Evolutionary conservation across 202 grass and related monocot species (phyloP), one percentile per base, ranked within the genome.

Genomic region (Digitaria exilis): DNA sequence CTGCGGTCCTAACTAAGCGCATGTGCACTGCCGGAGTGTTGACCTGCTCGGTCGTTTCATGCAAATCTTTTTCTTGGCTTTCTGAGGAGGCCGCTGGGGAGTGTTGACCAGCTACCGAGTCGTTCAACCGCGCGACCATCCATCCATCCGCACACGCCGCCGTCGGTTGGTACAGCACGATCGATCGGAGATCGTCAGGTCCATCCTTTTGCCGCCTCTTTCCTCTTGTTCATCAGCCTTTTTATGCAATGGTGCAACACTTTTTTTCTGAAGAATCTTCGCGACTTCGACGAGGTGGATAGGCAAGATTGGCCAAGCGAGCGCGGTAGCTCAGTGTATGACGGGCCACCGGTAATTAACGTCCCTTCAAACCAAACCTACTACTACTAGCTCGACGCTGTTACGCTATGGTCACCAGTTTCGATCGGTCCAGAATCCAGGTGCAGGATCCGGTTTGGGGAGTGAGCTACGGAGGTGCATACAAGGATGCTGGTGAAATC

Each of bases 191-290:
- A 42, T 77, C 74, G 0, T 15, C n/a, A n/a, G 9, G 9, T 2
- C 42, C 42, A 48, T 13, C 26, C 16, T 13, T 7, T n/a, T n/a
- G n/a, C n/a, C 5, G 0, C 0, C 5, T 2, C 2, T 24, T 37
- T 16, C 2, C 5, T 2, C 17, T 19, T n/a, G 5, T 4, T 12
- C 41, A 2, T 4, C 17, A 71, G 18, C 68, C 24, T 49, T n/a
- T 0, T 34, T 21, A 19, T 18, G 24, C 56, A 5, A 24, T 5
- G 56, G 56, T 50, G 69, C 69, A 29, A 7, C 1, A 8, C 19
- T 71, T 82, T 29, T n/a, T n/a, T 30, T 2, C 5, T 26, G 1
- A 69, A 80, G 51, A 81, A 60, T 56, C 49, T 59, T 76, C 52
- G 54, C 26, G 63, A 6, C 45, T 22, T 15, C 0, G 22, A 16